These are phyloP conservation scores for Cercospora citrullina DNA, from an alignment of 2,329 filamentous ascomycete genomes.

Conservation along the genomic window DNA sequence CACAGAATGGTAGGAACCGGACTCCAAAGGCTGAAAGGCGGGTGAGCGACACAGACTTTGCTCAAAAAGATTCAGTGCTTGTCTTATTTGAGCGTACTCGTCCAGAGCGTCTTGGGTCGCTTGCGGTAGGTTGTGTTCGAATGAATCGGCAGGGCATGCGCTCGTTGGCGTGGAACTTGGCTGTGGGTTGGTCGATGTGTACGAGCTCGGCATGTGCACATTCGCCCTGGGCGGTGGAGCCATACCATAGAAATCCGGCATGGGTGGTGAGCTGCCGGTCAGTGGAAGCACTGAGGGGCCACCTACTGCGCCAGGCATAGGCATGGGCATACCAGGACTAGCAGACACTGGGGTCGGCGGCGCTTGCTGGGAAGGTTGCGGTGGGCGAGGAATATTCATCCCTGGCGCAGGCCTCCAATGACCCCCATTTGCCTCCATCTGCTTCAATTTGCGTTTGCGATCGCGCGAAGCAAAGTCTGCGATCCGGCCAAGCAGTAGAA, in stretches of 20 bases:
- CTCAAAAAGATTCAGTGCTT: constrained; percentile 68
- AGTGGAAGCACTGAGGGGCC: background rate
- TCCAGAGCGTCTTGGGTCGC: constrained; percentile 68
- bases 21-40: constrained; percentile 72
- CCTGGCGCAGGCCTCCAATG: constrained; percentile 57
- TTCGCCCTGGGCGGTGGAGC: constrained; percentile 44
- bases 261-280: constrained; percentile 21
- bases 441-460: constrained; percentile 72
- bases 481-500: constrained; percentile 77
- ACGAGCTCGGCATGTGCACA: constrained; percentile 47
- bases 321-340: constrained; percentile 3
- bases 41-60: constrained; percentile 60
- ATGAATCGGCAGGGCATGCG: constrained; percentile 48
- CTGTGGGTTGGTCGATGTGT: constrained; percentile 32
- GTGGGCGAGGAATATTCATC: constrained; percentile 47
- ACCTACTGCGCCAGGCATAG: background rate
- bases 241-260: constrained; percentile 57
- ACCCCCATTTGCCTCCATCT: constrained; percentile 60
- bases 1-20: constrained; percentile 63
- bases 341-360: constrained; percentile 26
- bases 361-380: constrained; percentile 21
- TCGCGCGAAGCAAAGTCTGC: constrained; percentile 78
- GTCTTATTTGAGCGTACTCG: constrained; percentile 76
- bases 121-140: constrained; percentile 56
- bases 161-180: constrained; percentile 27